Evolutionary conservation across 140 eudicot species (phyloP), one percentile per base, ranked within the genome.

Genomic region (Erigeron philadelphicus): DNA sequence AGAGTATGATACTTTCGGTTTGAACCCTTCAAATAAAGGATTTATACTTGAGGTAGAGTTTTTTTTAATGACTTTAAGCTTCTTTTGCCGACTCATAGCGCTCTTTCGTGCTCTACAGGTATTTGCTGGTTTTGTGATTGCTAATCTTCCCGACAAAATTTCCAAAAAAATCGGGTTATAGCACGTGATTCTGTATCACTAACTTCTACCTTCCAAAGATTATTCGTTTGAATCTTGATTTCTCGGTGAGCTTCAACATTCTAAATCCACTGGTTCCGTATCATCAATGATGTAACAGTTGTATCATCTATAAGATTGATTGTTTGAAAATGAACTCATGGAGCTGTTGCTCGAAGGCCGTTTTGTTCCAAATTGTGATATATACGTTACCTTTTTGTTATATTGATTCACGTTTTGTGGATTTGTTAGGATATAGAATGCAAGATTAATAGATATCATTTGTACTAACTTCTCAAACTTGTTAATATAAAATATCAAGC

Each of bases 81-180:
- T 61, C 44, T 9, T 44, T 15, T 44, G 11, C 69, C 19, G 54
- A 64, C 55, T 21, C 45, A 6, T 0, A 18, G 40, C 9, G 45
- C 15, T 41, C 66, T 21, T 11, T 40, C 19, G 16, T 25, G 69
- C 18, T 43, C 81, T 66, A 72, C 85, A 92, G 98, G 98, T 92
- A 23, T 92, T 92, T 79, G 95, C 80, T 61, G 98, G 98, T 64
- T 92, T 92, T 71, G 90, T 92, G 61, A 92, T 92, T 69, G 98
- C 98, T 59, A 92, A 88, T 82, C 83, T 92, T 72, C 83, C 98
- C 15, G 96, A 88, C 70, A 59, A 77, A 73, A 53, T 88, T 60
- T 63, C 89, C 9, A 88, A 83, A 74, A 81, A 45, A 56, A 61
- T 92, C 72, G 98, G 98, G 43, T 77, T 88, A 55, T 91, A 86